These are phyloP conservation scores for Urtica urens DNA, from an alignment of 306 rosid genomes.

Conservation along the genomic window DNA sequence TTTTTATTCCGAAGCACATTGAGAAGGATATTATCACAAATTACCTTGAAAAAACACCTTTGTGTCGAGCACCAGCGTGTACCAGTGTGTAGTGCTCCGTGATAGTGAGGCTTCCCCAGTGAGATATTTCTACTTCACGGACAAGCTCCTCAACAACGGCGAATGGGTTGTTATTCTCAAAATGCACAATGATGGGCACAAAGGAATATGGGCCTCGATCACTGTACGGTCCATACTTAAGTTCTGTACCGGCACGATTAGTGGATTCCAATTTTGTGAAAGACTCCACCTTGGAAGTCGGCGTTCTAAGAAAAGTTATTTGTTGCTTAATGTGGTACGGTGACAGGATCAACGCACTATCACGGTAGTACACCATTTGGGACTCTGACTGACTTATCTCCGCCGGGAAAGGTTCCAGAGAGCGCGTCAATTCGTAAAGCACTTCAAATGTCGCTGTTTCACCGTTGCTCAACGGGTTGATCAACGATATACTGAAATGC, in stretches of 20 bases:
- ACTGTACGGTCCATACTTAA: conserved; percentile 83
- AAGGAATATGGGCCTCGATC: conserved; percentile 54
- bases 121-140: conserved; percentile 96
- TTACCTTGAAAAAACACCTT: conserved; percentile 90
- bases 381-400: conserved; percentile 90
- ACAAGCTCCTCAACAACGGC: conserved; percentile 93
- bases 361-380: conserved; percentile 81
- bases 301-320: conserved; percentile 67
- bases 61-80: conserved; percentile 89
- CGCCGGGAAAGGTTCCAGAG: conserved; percentile 81
- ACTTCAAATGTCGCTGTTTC: conserved; percentile 70
- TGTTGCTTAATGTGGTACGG: conserved; percentile 82
- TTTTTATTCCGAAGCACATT: neutral
- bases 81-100: conserved; percentile 68
- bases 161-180: conserved; percentile 87
- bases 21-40: conserved; percentile 1
- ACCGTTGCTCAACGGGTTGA: conserved; percentile 44
- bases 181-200: conserved; percentile 75
- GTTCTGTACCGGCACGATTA: conserved; percentile 53
- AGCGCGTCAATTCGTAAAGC: conserved; percentile 63
- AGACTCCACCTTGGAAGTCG: conserved; percentile 71
- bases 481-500: conserved; percentile 46
- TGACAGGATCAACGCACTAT: conserved; percentile 73
- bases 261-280: conserved; percentile 69
- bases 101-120: conserved; percentile 87